Conservation (phyloP, 164 flowering plant species). For the Vitis riparia region DNA sequence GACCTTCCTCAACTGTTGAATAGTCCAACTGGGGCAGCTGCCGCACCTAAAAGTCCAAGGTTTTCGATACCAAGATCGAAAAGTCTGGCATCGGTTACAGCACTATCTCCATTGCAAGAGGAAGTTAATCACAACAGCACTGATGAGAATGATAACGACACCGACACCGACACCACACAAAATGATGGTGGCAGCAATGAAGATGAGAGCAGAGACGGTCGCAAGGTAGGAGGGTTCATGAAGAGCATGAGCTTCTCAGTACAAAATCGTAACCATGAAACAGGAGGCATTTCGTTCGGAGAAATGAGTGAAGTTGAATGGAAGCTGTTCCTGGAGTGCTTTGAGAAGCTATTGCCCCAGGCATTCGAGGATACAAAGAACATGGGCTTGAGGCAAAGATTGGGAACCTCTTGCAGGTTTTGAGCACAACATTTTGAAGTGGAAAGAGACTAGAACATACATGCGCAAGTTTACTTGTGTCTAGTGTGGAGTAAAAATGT, state of each 20-base stretch:
- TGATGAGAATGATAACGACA: not conserved
- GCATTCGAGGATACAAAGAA: constrained; percentile 47
- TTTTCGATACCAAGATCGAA: constrained; percentile 20
- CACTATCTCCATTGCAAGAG: constrained; percentile 17
- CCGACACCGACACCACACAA: no score
- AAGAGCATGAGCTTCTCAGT: constrained; percentile 52
- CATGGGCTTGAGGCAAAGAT: constrained; percentile 46
- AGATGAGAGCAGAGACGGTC: not conserved
- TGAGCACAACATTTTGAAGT: constrained; percentile 11
- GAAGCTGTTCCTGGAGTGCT: constrained; percentile 48
- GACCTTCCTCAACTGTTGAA: constrained; percentile 21
- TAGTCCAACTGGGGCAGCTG: constrained; percentile 16
- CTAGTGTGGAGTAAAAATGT: not conserved
- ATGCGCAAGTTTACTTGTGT: no score
- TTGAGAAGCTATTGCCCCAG: constrained; percentile 59
- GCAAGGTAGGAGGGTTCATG: constrained; percentile 18
- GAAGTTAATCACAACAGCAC: constrained; percentile 10
- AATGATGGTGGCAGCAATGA: not conserved
- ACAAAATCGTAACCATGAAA: constrained; percentile 27
- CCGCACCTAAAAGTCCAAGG: constrained; percentile 38
- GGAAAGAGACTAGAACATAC: no score
- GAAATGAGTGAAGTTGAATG: constrained; percentile 61
- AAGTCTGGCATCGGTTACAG: constrained; percentile 10
- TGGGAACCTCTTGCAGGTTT: constrained; percentile 64
- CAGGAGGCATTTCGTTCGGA: constrained; percentile 45